Evolutionary conservation across 2,329 filamentous ascomycete genomes (phyloP).

Genomic region (Cytospora piceae): DNA sequence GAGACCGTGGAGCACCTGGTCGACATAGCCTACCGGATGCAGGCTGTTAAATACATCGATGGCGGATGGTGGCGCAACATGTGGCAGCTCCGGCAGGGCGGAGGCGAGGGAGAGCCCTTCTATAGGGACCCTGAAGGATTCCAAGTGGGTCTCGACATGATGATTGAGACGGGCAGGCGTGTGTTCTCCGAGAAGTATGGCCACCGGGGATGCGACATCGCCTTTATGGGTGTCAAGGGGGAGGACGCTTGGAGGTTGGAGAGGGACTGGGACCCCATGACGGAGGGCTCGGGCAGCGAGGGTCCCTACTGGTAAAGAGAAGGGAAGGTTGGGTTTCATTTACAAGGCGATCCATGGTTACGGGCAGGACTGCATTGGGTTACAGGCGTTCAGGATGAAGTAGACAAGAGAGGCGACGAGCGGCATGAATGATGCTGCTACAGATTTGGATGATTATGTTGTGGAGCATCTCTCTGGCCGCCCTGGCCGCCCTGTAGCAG

Average conservation of each 20-base stretch:
- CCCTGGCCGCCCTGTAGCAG: conserved; percentile 3
- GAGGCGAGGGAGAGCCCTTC: conserved; percentile 57
- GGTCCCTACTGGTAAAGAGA: conserved; percentile 32
- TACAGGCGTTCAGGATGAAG: conserved; percentile 1
- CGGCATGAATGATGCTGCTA: neutral
- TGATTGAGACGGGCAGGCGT: conserved; percentile 49
- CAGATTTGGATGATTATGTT: conserved; percentile 2
- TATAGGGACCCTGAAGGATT: conserved; percentile 54
- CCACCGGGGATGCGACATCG: conserved; percentile 44
- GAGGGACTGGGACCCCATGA: conserved; percentile 41
- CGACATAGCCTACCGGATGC: conserved; percentile 43
- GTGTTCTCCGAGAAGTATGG: conserved; percentile 48
- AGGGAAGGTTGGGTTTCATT: conserved; percentile 8
- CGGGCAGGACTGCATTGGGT: neutral
- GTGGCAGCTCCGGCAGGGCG: conserved; percentile 57
- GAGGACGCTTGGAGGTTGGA: conserved; percentile 44
- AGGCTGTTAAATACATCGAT: conserved; percentile 47
- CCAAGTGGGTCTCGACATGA: conserved; percentile 48
- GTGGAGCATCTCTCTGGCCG: neutral
- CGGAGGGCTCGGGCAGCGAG: conserved; percentile 33
- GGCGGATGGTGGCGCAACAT: conserved; percentile 50
- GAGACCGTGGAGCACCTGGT: conserved; percentile 39
- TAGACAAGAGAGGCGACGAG: neutral
- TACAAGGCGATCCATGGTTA: conserved; percentile 1
- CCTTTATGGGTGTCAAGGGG: conserved; percentile 36